A percentile compares a stretch with the other conserved stretches of the same genome.
These are phyloP conservation scores for Primulina eburnea DNA, from an alignment of 257 asterid genomes.

Conservation along the genomic window DNA sequence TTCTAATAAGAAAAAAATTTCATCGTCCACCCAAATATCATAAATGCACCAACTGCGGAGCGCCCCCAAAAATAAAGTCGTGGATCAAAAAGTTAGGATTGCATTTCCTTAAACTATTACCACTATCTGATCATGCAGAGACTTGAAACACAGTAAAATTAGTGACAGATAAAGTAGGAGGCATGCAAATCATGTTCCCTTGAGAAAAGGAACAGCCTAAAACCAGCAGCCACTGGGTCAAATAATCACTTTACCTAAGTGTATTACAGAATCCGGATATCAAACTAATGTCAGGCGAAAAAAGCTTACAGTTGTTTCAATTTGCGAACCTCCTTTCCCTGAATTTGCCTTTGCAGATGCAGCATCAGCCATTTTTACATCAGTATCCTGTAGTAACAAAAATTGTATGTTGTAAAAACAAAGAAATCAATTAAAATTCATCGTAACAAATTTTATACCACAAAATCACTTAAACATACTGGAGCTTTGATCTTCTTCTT, in stretches of 20 bases:
- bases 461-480: slow-evolving; percentile 14
- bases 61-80: neutral
- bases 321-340: neutral
- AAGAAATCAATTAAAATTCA: neutral
- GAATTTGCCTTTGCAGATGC: slow-evolving; percentile 9
- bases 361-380: slow-evolving; percentile 51
- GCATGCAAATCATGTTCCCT: neutral
- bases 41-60: neutral
- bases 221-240: neutral
- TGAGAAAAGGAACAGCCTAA: neutral
- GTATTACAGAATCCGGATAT: too few species aligned
- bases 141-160: too few species aligned
- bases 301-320: slow-evolving; percentile 42
- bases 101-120: too few species aligned
- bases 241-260: neutral
- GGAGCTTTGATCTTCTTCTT: slow-evolving; percentile 43
- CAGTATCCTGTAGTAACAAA: slow-evolving; percentile 37
- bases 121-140: neutral
- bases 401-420: too few species aligned
- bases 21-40: neutral
- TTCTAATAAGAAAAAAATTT: neutral
- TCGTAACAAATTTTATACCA: neutral
- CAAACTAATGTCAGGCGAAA: neutral
- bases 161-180: too few species aligned
- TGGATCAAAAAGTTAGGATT: neutral